Evolutionary conservation across 371 early-diverging fungal species (phyloP), one percentile per base, ranked within the genome.

Genomic region (Syncephalastrum sp.): DNA sequence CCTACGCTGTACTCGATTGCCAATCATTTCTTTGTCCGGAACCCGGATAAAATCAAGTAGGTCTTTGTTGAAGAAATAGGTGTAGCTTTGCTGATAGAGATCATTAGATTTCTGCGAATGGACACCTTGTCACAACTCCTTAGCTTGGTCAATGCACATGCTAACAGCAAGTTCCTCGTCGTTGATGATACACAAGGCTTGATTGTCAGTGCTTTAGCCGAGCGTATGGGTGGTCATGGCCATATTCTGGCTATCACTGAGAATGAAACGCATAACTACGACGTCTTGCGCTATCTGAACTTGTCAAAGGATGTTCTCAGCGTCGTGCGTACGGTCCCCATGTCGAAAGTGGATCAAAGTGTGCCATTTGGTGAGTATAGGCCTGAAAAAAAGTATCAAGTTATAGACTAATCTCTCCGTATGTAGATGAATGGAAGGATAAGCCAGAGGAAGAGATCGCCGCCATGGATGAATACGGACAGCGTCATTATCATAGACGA

Each of bases 91-190:
- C 29, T 69, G 14, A 53, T 23, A 17, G 6, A 1, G 21, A 44
- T 52, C 7, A n/a, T 23, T 50, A 86, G 92, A 47, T 86, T 91
- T 19, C 63, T 98, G 29, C 91, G 98, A 13, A 72, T 89, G 16
- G 98, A 98, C 69, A 92, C 96, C 5, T 81, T 98, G 12, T 86
- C 96, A n/a, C 95, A 95, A 71, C 64, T 98, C 15, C 70, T 98
- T 33, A 82, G 85, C 7, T 67, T 84, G 49, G 88, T 86, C 13
- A 96, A 97, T 65, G 85, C 96, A 3, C 90, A 83, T 51, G 81
- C 93, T 13, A 74, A 86, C 45, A 54, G 65, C 44, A 76, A 76
- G 53, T 24, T 76, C 42, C 47, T 97, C 41, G 89, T 94, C 5
- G 91, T 92, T 0, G 98, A 98, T 65, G 96, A 96, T 57, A 87